Evolutionary conservation across 129 eudicot species (phyloP).

Genomic region (Deinandra increscens): DNA sequence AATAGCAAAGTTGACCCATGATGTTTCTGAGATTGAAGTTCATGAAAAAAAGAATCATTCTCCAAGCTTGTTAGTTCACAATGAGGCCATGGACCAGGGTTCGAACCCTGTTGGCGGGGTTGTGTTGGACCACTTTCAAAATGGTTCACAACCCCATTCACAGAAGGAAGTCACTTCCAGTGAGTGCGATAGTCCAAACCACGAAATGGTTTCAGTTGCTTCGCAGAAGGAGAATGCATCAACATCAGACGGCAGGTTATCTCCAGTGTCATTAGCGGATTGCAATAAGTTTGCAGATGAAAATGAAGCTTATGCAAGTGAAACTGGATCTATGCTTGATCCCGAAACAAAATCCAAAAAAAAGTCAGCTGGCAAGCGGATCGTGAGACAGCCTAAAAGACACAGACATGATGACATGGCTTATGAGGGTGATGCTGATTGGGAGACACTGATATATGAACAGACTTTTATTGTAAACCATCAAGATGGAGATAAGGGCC

Average conservation of each 20-base stretch:
- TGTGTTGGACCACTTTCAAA: conserved; percentile 27
- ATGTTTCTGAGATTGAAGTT: conserved; percentile 23
- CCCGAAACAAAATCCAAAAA: conserved; percentile 37
- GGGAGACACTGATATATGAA: conserved; percentile 65
- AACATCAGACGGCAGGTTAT: conserved; percentile 36
- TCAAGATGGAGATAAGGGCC: conserved; percentile 44
- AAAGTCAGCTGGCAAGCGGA: conserved; percentile 50
- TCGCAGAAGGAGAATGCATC: conserved; percentile 53
- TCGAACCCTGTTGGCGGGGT: conserved; percentile 26
- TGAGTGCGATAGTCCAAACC: conserved; percentile 34
- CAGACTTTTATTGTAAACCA: conserved; percentile 47
- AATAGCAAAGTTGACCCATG: conserved; percentile 26
- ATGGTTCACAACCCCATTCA: conserved; percentile 20
- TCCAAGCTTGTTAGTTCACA: conserved; percentile 9
- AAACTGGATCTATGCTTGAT: conserved; percentile 36
- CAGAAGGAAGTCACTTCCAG: conserved; percentile 35
- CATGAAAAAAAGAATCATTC: conserved; percentile 32
- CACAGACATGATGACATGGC: conserved; percentile 90
- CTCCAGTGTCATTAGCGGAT: conserved; percentile 45
- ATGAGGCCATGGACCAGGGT: conserved; percentile 17
- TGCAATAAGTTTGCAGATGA: conserved; percentile 43
- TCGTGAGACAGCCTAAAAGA: conserved; percentile 57
- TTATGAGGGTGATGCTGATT: conserved; percentile 95
- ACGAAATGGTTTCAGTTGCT: conserved; percentile 43
- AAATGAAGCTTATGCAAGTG: conserved; percentile 42